Evolutionary conservation across 345 rosid genomes (phyloP).

Genomic region (Excoecaria cochinchinensis): DNA sequence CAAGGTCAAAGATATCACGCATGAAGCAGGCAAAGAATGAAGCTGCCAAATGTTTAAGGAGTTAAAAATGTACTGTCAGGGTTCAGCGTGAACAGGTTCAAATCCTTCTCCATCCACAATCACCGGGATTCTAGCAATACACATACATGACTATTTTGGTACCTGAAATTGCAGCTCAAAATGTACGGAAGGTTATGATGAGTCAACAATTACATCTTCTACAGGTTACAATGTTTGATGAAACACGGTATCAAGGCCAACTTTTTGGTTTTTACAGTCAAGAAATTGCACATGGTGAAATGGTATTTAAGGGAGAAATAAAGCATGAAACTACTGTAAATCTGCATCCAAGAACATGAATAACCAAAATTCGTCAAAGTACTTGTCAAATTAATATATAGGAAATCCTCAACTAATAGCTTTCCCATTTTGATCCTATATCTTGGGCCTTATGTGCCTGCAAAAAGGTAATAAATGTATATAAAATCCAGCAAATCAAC

Average conservation of each 20-base stretch:
- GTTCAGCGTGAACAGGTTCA: too few species aligned
- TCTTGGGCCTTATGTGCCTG: too few species aligned
- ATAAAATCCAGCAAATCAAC: not conserved
- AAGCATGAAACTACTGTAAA: too few species aligned
- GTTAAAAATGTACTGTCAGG: not conserved
- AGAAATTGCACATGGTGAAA: too few species aligned
- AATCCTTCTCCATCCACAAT: too few species aligned
- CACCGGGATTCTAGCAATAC: too few species aligned
- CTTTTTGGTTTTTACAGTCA: not conserved
- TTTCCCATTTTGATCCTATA: slow-evolving; percentile 79
- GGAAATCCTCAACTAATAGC: slow-evolving; percentile 80
- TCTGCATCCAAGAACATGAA: too few species aligned
- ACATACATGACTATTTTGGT: too few species aligned
- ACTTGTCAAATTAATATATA: slow-evolving; percentile 84
- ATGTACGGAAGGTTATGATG: too few species aligned
- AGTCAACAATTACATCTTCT: too few species aligned
- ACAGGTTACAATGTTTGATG: too few species aligned
- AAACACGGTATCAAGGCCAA: not conserved
- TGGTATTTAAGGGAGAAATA: not conserved
- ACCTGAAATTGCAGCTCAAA: too few species aligned
- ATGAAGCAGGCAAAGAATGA: not conserved
- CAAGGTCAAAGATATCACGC: slow-evolving; percentile 17
- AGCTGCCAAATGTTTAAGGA: not conserved
- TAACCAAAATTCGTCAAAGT: not conserved
- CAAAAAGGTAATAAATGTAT: not conserved